Base-by-base conservation (phyloP, 2,329 filamentous ascomycete genomes). In the Alternaria angustiovoidea region DNA sequence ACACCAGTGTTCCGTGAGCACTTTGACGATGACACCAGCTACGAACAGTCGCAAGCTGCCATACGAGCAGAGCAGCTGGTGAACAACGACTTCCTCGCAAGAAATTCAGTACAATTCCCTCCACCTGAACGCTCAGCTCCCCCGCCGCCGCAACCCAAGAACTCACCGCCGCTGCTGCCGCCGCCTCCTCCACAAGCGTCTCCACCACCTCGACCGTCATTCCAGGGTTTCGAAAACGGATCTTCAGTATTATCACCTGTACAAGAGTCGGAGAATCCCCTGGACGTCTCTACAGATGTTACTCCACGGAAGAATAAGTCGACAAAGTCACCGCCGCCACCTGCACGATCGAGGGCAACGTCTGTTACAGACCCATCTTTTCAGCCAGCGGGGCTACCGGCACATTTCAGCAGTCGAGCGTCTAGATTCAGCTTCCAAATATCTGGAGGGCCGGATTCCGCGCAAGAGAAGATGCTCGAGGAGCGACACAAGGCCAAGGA, bases 381-480 rank as follows among this genome's bases (percentile, higher is more conserved):
- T 44, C 67, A 73, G 30, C 72, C 76, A 18, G 75, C 75, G 20
- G 77, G 77, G 12, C 59, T 80, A 11, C 81, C 81, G 5, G 76
- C 80, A 46, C 81, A 83, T 64, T 74, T 82, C 46, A 79, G 77
- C 4, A 93, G 91, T 74, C 91, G 89, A 11, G 91, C 91, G 0
- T 93, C 90, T 0, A 84, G 91, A 14, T 94, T 94, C 73, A 94
- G 91, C 69, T 94, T 94, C 70, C 91, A 94, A 70, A 91, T 93
- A 83, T 86, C 89, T 16, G 89, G 89, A 26, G 89, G 89, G 5
- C 87, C 87, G 6, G 90, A 90, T 14, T 88, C 86, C 5, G 81
- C 82, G 0, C 86, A 90, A 69, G 88, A 90, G 75, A 90, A 88
- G 75, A 75, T 90, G 38, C 80, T 93, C 41, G 92, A 93, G 75